phyloP scores from a whole-genome alignment of 306 rosid genomes.

The Lathyrus aphaca region DNA sequence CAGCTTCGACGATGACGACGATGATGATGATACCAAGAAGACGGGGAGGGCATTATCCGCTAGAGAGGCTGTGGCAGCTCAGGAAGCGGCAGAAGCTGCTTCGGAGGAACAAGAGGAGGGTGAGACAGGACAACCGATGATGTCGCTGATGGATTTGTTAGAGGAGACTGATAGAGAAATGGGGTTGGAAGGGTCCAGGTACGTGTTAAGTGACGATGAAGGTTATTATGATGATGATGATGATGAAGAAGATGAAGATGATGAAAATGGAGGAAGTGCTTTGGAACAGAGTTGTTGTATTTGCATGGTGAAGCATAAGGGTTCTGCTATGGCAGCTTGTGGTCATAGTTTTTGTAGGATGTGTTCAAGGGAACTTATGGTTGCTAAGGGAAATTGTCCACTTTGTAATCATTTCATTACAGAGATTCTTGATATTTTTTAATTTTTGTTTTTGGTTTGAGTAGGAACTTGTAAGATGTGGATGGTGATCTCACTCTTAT shows the following conservation, averaged over 20 bases:
- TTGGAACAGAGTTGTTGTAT: constrained; percentile 67
- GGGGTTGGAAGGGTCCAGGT: constrained; percentile 64
- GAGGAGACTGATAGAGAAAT: constrained; percentile 72
- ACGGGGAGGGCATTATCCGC: constrained; percentile 45
- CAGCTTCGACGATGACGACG: constrained; percentile 42
- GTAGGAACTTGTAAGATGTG: neutral
- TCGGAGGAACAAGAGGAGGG: constrained; percentile 11
- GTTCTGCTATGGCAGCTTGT: constrained; percentile 61
- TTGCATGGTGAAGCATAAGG: constrained; percentile 87
- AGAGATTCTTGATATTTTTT: constrained; percentile 82
- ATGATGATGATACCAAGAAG: neutral
- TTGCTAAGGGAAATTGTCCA: constrained; percentile 77
- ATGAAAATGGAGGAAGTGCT: constrained; percentile 35
- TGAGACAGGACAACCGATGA: constrained; percentile 35
- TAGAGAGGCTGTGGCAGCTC: constrained; percentile 47
- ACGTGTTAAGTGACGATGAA: constrained; percentile 51
- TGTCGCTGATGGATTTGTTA: constrained; percentile 88
- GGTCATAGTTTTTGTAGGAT: constrained; percentile 83
- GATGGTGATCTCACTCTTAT: neutral
- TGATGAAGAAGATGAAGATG: constrained; percentile 33
- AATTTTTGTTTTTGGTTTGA: constrained; percentile 20
- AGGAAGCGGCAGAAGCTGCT: constrained; percentile 42
- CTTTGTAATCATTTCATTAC: constrained; percentile 72
- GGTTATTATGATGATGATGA: constrained; percentile 41
- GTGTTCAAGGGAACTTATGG: constrained; percentile 84